Conservation (phyloP, 768 basidiomycete genomes). For the Lentinula sp. region DNA sequence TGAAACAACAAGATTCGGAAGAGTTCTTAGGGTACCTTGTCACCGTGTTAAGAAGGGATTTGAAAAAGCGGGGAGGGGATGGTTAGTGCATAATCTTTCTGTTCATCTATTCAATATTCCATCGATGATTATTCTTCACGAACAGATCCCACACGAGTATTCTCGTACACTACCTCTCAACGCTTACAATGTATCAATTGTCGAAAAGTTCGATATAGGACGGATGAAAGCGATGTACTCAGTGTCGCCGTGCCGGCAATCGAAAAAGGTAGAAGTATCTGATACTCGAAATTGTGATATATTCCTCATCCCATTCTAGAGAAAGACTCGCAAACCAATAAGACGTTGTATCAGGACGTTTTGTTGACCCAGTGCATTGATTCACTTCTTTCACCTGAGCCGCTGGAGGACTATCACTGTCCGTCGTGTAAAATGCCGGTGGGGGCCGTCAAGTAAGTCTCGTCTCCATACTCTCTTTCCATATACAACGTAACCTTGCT, state of each 20-base stretch:
- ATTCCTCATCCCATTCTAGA: not conserved
- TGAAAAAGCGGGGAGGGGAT: conserved; percentile 36
- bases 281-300: not conserved
- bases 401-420: conserved; percentile 70
- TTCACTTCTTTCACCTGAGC: conserved; percentile 50
- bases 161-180: conserved; percentile 84
- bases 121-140: conserved; percentile 2
- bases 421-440: conserved; percentile 56
- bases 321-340: conserved; percentile 49
- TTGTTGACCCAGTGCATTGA: conserved; percentile 57
- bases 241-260: conserved; percentile 73
- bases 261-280: conserved; percentile 29
- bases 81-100: conserved; percentile 14
- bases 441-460: conserved; percentile 62
- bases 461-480: not conserved
- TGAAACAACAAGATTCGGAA: conserved; percentile 95
- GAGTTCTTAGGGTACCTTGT: conserved; percentile 88
- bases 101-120: not conserved
- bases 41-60: conserved; percentile 62
- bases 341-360: conserved; percentile 58
- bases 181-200: conserved; percentile 79
- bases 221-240: conserved; percentile 71
- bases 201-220: conserved; percentile 71
- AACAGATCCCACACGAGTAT: conserved; percentile 66
- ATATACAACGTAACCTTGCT: not conserved